These are phyloP conservation scores for Phytophthora parvispora DNA, from an alignment of 352 stramenopile species.

Conservation along the genomic window DNA sequence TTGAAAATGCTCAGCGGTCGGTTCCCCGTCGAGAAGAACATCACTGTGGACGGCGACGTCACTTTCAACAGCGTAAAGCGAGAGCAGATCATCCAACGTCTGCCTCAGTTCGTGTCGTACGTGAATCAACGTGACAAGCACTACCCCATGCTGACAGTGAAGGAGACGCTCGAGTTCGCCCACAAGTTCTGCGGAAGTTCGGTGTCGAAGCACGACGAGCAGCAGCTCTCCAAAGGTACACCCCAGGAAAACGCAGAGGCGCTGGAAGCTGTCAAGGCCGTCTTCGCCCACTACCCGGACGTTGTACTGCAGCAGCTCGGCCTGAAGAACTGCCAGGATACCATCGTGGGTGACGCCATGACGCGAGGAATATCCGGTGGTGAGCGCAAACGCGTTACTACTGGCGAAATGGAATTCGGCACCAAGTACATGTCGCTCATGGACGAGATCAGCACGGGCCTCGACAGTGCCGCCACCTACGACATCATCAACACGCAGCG, in stretches of 20 bases:
- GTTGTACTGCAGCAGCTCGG: slow-evolving; percentile 43
- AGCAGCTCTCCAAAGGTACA: too few relatives aligned
- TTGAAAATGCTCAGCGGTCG: slow-evolving; percentile 19
- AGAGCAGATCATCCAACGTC: slow-evolving; percentile 31
- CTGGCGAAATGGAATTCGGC: slow-evolving; percentile 78
- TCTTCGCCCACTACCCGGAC: slow-evolving; percentile 39
- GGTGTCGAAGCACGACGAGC: too few relatives aligned
- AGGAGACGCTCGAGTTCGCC: slow-evolving; percentile 65
- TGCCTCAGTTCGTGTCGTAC: slow-evolving; percentile 63
- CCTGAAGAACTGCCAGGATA: slow-evolving; percentile 26
- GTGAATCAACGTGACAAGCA: slow-evolving; percentile 61
- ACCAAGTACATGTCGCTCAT: slow-evolving; percentile 76
- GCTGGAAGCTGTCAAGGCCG: slow-evolving; percentile 14
- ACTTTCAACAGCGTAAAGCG: slow-evolving; percentile 49
- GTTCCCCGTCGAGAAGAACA: slow-evolving; percentile 45
- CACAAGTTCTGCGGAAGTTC: slow-evolving; percentile 48
- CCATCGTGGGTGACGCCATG: slow-evolving; percentile 62
- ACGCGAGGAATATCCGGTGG: slow-evolving; percentile 77
- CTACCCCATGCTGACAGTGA: slow-evolving; percentile 56
- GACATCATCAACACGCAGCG: slow-evolving; percentile 47
- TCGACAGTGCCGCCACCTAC: slow-evolving; percentile 78
- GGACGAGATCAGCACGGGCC: slow-evolving; percentile 95
- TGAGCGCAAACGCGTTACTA: slow-evolving; percentile 71
- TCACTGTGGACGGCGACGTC: slow-evolving; percentile 44
- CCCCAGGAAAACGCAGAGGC: slow-evolving; percentile 8